Evolutionary conservation across 2,329 filamentous ascomycete genomes (phyloP), one percentile per base, ranked within the genome.

Genomic region (Elsinoe perseae): DNA sequence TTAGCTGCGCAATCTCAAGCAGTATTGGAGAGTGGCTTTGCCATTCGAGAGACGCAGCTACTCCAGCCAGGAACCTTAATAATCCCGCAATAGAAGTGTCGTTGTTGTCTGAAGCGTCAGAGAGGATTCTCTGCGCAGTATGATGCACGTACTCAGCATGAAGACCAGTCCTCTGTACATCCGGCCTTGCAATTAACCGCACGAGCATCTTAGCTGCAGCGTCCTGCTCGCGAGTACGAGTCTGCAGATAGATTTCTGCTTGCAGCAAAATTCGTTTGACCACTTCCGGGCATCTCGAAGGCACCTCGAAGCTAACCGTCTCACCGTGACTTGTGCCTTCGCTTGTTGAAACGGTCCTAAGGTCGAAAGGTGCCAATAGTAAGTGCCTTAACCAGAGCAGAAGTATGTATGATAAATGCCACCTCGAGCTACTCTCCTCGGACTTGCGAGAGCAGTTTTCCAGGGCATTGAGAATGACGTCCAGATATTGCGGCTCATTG

Each of bases 361-460:
- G 75, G 64, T 96, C 91, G 70, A 98, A 98, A 0, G 93, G 93
- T 1, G 89, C 89, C 28, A 78, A 66, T 58, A 77, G 68, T 6
- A 78, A 62, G 60, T 78, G 75, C 1, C 73, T 75, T 1, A 78
- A 80, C 93, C 93, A 98, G 8, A 95, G 76, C 3, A 97, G 75
- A 42, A 91, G 82, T 16, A 96, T 76, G 66, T 96, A 97, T 55
- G 87, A 80, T 70, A 96, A 87, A 68, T 95, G 85, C 93, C 93
- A 98, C 27, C 57, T 30, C 14, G 34, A 34, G 27, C 65, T 14
- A 60, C n/a, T 14, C 10, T 36, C 5, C 9, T 58, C 16, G n/a
- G 34, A 38, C 52, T 2, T 10, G 62, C 62, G 4, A 64, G 64
- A 42, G 72, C 71, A 64, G 76, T 78, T 28, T 79, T 76, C 89